Percentiles rank a stretch among this genome's conserved stretches.
Evolutionary conservation across 805 yeast species (phyloP).

Genomic region (Metschnikowia peoriensis): DNA sequence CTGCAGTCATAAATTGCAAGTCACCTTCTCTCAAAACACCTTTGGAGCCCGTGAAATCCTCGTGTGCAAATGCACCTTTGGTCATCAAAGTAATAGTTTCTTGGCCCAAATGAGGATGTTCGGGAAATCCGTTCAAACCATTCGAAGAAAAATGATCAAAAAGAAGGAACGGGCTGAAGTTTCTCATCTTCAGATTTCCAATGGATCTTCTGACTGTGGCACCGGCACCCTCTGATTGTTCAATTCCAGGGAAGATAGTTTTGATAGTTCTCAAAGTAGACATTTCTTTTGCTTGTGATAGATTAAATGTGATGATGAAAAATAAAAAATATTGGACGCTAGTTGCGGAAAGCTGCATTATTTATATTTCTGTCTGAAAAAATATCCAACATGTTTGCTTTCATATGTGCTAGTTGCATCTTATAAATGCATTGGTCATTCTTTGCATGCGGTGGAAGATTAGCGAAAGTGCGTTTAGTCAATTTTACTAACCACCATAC

Average conservation of each 20-base stretch:
- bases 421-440: background rate
- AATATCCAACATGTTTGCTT: background rate
- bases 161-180: conserved; percentile 80
- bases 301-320: conserved; percentile 1
- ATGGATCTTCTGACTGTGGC: conserved; percentile 80
- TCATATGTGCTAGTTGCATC: background rate
- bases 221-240: conserved; percentile 83
- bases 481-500: background rate
- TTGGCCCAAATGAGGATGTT: conserved; percentile 81
- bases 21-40: conserved; percentile 81
- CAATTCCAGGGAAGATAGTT: conserved; percentile 47
- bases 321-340: background rate
- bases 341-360: conserved; percentile 1
- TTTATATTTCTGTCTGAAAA: background rate
- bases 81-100: conserved; percentile 73
- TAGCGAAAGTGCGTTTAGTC: background rate
- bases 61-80: conserved; percentile 71
- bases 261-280: conserved; percentile 30
- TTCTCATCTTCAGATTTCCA: conserved; percentile 64
- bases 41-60: conserved; percentile 79
- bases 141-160: conserved; percentile 71
- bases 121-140: conserved; percentile 77
- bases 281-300: conserved; percentile 9
- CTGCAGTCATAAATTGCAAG: conserved; percentile 92
- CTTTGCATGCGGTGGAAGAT: background rate